Evolutionary conservation across 805 yeast genomes (phyloP).

Genomic region (Suhomyces prunicola): DNA sequence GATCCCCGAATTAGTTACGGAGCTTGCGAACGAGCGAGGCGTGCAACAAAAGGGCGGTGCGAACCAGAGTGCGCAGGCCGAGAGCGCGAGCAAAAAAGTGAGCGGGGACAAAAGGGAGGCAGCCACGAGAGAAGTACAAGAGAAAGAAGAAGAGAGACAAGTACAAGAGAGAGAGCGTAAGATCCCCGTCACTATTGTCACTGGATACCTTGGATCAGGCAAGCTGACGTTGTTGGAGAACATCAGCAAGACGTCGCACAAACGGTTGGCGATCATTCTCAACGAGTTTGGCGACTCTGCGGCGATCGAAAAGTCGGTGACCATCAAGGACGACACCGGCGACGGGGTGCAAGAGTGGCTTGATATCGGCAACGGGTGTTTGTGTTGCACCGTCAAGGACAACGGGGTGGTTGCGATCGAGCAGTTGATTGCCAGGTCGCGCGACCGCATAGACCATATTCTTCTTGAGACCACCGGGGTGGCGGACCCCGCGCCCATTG

Average conservation of each 20-base stretch:
- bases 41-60: not conserved
- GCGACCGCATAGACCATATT: constrained; percentile 82
- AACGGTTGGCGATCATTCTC: constrained; percentile 81
- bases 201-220: constrained; percentile 95
- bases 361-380: constrained; percentile 93
- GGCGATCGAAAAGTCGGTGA: constrained; percentile 82
- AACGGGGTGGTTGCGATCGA: constrained; percentile 95
- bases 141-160: not conserved
- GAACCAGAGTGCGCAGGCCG: not conserved
- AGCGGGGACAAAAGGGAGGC: too few relatives aligned
- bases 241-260: constrained; percentile 66
- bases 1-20: constrained; percentile 35
- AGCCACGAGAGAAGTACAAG: not conserved
- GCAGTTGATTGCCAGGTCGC: constrained; percentile 67
- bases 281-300: constrained; percentile 92
- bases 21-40: constrained; percentile 14
- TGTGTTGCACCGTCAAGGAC: constrained; percentile 95
- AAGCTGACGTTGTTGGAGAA: constrained; percentile 80
- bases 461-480: constrained; percentile 91
- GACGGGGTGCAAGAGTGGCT: constrained; percentile 84
- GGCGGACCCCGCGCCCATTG: constrained; percentile 97
- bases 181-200: constrained; percentile 88
- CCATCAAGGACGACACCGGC: constrained; percentile 52
- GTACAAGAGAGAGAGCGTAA: too few relatives aligned
- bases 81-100: not conserved